Evolutionary conservation across 2,329 filamentous ascomycete genomes (phyloP), one percentile per base, ranked within the genome.

Genomic region (Trichoderma pleuroti): DNA sequence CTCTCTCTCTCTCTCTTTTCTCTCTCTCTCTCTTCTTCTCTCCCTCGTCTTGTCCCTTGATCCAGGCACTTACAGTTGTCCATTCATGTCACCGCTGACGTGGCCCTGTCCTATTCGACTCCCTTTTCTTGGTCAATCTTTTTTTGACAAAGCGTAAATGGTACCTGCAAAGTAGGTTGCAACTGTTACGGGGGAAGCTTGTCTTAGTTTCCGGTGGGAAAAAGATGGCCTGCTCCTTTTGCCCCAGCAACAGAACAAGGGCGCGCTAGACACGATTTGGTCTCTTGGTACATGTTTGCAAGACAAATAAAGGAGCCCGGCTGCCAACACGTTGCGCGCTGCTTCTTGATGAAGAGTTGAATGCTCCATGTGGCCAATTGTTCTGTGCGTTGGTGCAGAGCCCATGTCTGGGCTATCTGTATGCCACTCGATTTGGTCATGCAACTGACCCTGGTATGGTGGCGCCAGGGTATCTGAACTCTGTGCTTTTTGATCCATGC

Each of bases 181-280:
- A 67, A 26, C 54, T 49, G 28, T 42, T 46, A 60, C 46, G 26
- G 36, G 54, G 54, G 34, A 26, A 28, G 42, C 56, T 59, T 68
- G 65, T 68, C 65, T 68, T 68, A 61, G 65, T 68, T 61, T 60
- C 39, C 56, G 65, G 65, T 60, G 65, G 36, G 54, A 59, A 26
- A 46, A 26, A 36, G 56, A 30, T 26, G 46, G 46, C 62, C 62
- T 57, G 49, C 21, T 42, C 39, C 18, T 42, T 63, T 56, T 63
- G 46, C 67, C 67, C 67, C 67, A 56, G 67, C 67, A 69, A 69
- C 67, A n/a, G 46, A 59, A 36, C 39, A 46, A 63, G 59, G 59
- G 59, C 49, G 49, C 67, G 49, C 57, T 42, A 63, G 32, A 69
- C 30, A 42, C 59, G 26, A 26, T 63, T 39, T 63, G 32, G 67